Evolutionary conservation across 768 basidiomycete species (phyloP), one percentile per base, ranked within the genome.

Genomic region (Pleurotus citrinopileatus): DNA sequence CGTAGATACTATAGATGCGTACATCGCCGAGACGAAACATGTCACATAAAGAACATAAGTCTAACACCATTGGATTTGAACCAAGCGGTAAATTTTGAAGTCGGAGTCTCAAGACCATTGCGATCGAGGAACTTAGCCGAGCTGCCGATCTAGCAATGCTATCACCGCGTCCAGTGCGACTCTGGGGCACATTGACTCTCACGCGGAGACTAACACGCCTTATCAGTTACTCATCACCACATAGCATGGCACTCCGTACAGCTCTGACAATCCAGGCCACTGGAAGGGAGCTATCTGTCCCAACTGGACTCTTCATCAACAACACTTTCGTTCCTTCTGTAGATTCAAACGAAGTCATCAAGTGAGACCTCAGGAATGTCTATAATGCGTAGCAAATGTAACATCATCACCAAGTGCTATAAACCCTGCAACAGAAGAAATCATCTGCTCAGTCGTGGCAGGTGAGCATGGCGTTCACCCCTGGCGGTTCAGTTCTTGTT

Each of bases 301-400:
- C 86, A 8, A 91, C 89, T 5, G 92, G 92, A 15, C 77, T 96
- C 22, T 98, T 91, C 74, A 94, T 98, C 71, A 86, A 94, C 75
- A 92, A 91, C 66, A 80, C 93, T 64, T 95, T 93, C 62, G 87
- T 91, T 25, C 67, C 83, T n/a, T 90, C 89, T 4, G 76, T 78
- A 22, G 87, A 90, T 61, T 87, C 83, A 27, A 63, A 72, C 12
- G 86, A 88, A 53, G 66, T 76, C 40, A 82, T 92, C 64, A 65
- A 79, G 89, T 90, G 60, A 60, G 45, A 57, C n/a, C n/a, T n/a
- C n/a, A n/a, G n/a, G n/a, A n/a, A n/a, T n/a, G n/a, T n/a, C n/a
- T n/a, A n/a, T n/a, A n/a, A n/a, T n/a, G n/a, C n/a, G n/a, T n/a
- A n/a, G n/a, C n/a, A n/a, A n/a, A n/a, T n/a, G n/a, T n/a, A n/a